phyloP scores from a whole-genome alignment of 352 stramenopile species.

The Pilasporangium apinafurcum region DNA sequence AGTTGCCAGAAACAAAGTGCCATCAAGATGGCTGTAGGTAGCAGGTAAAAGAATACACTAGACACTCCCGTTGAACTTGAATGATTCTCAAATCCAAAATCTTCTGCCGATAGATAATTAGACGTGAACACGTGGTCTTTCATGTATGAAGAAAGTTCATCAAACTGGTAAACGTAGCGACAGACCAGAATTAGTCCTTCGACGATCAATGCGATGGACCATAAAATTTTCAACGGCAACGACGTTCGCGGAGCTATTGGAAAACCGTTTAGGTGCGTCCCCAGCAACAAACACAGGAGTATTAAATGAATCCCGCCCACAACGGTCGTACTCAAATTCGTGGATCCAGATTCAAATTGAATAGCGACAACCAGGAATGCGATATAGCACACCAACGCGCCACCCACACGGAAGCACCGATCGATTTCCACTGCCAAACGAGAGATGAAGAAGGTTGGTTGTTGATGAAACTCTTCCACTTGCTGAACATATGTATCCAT shows the following conservation, averaged over 20 bases:
- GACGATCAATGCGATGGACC: slow-evolving; percentile 68
- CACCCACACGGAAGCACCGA: slow-evolving; percentile 64
- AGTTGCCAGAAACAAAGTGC: slow-evolving; percentile 81
- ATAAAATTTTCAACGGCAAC: slow-evolving; percentile 62
- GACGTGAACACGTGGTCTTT: slow-evolving; percentile 59
- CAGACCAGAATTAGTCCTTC: slow-evolving; percentile 59
- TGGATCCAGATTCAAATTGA: slow-evolving; percentile 49
- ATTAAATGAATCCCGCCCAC: slow-evolving; percentile 55
- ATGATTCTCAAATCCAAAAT: slow-evolving; percentile 69
- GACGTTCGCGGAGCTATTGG: slow-evolving; percentile 56
- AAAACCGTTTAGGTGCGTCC: slow-evolving; percentile 69
- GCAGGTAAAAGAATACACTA: slow-evolving; percentile 71
- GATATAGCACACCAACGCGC: slow-evolving; percentile 62
- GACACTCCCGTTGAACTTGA: slow-evolving; percentile 54
- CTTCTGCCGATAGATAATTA: slow-evolving; percentile 62
- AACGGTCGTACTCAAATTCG: slow-evolving; percentile 51
- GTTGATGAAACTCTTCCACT: slow-evolving; percentile 55
- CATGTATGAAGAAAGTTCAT: slow-evolving; percentile 56
- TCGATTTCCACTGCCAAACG: slow-evolving; percentile 66
- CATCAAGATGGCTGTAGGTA: slow-evolving; percentile 66
- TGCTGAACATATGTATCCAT: slow-evolving; percentile 62
- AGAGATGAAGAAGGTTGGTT: slow-evolving; percentile 72
- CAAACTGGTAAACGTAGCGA: slow-evolving; percentile 82
- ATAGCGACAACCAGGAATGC: slow-evolving; percentile 65
- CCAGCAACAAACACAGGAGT: slow-evolving; percentile 57